These are phyloP conservation scores for Blastobotrys robertii DNA, from an alignment of 805 yeast species.

Conservation along the genomic window DNA sequence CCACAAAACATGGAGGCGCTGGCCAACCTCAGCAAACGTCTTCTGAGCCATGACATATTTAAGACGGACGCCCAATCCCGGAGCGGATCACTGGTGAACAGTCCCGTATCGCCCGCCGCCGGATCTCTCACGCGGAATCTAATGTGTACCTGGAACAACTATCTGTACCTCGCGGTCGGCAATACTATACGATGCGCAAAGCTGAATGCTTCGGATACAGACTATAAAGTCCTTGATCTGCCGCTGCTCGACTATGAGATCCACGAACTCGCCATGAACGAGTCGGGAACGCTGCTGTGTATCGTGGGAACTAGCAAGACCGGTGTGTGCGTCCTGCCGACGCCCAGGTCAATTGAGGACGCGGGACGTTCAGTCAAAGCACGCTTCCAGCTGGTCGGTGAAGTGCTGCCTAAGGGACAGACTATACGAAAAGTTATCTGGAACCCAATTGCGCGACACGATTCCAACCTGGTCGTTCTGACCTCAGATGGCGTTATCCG, in stretches of 20 bases:
- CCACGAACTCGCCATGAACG: constrained; percentile 30
- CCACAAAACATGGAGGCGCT: no score
- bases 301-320: constrained; percentile 28
- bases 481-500: constrained; percentile 27
- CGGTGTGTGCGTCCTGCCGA: constrained; percentile 28
- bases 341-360: constrained; percentile 7
- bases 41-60: constrained; percentile 3
- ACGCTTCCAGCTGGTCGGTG: constrained; percentile 18
- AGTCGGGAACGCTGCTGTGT: constrained; percentile 35
- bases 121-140: constrained; percentile 3
- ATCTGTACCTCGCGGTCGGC: constrained; percentile 28
- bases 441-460: constrained; percentile 36
- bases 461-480: constrained; percentile 36
- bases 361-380: constrained; percentile 12
- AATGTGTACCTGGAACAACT: constrained; percentile 14
- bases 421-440: constrained; percentile 34
- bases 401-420: constrained; percentile 3
- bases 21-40: constrained; percentile 1
- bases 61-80: background rate
- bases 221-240: constrained; percentile 15
- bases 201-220: background rate
- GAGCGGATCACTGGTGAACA: background rate
- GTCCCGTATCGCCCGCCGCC: background rate
- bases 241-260: constrained; percentile 26
- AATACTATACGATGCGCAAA: constrained; percentile 28